A percentile compares a stretch with the other conserved stretches of the same genome.
These are phyloP conservation scores for Aspergillus thermomutatus DNA, from an alignment of 2,329 filamentous ascomycete species.

Conservation along the genomic window DNA sequence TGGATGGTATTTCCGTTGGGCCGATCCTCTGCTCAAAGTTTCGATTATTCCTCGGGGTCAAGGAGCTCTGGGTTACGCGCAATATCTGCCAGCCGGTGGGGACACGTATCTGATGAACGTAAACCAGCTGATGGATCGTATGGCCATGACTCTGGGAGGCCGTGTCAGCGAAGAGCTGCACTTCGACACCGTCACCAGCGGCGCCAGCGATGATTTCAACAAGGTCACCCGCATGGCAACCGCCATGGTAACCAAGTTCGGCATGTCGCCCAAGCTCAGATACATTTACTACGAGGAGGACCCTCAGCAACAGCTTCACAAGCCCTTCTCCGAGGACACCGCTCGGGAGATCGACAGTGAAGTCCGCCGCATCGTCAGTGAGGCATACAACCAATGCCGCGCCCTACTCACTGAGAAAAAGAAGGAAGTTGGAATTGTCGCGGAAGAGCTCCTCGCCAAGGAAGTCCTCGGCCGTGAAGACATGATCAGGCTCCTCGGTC, in stretches of 20 bases:
- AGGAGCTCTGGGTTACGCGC: slow-evolving; percentile 90
- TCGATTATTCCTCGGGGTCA: slow-evolving; percentile 97
- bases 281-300: slow-evolving; percentile 87
- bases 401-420: slow-evolving; percentile 82
- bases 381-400: slow-evolving; percentile 88
- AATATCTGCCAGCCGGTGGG: slow-evolving; percentile 79
- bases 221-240: slow-evolving; percentile 96
- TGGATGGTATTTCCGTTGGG: slow-evolving; percentile 94
- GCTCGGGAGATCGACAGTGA: slow-evolving; percentile 89
- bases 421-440: slow-evolving; percentile 80
- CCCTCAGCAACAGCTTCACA: slow-evolving; percentile 71
- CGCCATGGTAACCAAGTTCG: slow-evolving; percentile 98
- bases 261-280: slow-evolving; percentile 93
- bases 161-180: slow-evolving; percentile 94
- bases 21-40: slow-evolving; percentile 96
- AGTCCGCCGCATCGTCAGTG: slow-evolving; percentile 85
- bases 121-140: slow-evolving; percentile 95
- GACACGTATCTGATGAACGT: slow-evolving; percentile 96
- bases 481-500: slow-evolving; percentile 82
- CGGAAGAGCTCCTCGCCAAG: slow-evolving; percentile 88
- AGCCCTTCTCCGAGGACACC: slow-evolving; percentile 94
- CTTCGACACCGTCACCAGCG: slow-evolving; percentile 93
- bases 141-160: slow-evolving; percentile 98
- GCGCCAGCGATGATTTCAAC: slow-evolving; percentile 95
- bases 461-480: slow-evolving; percentile 90